A percentile compares a stretch with the other conserved stretches of the same genome.
Conservation (phyloP, 768 basidiomycete genomes). For the Imleria badia region DNA sequence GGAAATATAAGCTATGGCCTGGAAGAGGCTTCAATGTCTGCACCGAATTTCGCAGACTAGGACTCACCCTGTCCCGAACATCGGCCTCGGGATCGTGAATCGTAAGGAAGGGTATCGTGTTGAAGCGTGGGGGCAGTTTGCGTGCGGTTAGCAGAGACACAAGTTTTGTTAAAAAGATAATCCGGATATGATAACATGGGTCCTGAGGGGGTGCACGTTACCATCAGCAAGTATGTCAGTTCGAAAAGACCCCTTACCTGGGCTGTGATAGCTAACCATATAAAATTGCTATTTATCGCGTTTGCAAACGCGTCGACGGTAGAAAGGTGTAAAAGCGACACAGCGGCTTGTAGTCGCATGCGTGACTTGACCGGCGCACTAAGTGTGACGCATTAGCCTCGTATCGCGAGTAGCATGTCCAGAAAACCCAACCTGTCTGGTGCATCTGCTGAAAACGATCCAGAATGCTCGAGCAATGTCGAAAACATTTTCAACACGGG, state of each 20-base stretch:
- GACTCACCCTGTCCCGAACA: conserved; percentile 60
- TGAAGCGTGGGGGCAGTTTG: conserved; percentile 70
- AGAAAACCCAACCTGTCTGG: conserved; percentile 45
- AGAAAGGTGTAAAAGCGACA: conserved; percentile 77
- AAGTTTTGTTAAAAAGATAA: conserved; percentile 74
- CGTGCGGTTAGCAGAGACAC: conserved; percentile 58
- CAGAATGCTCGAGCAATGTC: conserved; percentile 66
- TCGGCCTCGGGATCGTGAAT: conserved; percentile 91
- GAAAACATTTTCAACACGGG: conserved; percentile 79
- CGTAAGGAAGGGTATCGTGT: conserved; percentile 83
- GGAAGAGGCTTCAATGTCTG: conserved; percentile 4
- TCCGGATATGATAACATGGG: conserved; percentile 82
- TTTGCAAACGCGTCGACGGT: conserved; percentile 56
- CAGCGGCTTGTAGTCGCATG: conserved; percentile 79
- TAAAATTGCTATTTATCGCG: conserved; percentile 59
- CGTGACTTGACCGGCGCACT: conserved; percentile 69
- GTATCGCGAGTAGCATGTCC: background rate
- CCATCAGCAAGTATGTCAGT: background rate
- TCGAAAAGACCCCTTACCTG: conserved; percentile 56
- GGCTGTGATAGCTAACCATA: conserved; percentile 66
- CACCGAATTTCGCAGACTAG: background rate
- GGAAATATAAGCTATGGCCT: conserved; percentile 61
- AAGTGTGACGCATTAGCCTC: conserved; percentile 12
- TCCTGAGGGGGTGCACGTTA: conserved; percentile 51
- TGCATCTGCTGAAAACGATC: conserved; percentile 58